phyloP scores from a whole-genome alignment of 306 rosid genomes.

The Dryas alaskensis region DNA sequence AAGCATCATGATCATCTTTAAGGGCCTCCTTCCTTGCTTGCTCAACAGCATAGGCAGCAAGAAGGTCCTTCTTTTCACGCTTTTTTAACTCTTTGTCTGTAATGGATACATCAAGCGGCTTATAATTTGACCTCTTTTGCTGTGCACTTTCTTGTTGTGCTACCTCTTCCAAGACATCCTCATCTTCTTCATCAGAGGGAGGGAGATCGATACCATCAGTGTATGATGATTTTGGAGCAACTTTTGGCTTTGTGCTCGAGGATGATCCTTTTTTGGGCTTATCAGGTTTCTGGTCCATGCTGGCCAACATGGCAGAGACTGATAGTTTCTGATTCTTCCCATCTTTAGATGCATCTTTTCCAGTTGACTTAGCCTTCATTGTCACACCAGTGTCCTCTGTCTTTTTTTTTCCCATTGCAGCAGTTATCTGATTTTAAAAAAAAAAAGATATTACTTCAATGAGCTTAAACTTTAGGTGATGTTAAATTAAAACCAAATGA shows the following conservation, averaged over 20 bases:
- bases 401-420: conserved; percentile 29
- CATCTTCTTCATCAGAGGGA: conserved; percentile 62
- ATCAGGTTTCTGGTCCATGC: conserved; percentile 47
- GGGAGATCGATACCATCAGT: conserved; percentile 59
- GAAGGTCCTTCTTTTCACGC: conserved; percentile 59
- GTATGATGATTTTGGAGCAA: conserved; percentile 48
- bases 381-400: conserved; percentile 22
- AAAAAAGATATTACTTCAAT: not conserved
- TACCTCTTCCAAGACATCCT: conserved; percentile 30
- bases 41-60: conserved; percentile 48
- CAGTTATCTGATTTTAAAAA: not conserved
- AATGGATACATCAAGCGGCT: conserved; percentile 39
- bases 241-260: conserved; percentile 38
- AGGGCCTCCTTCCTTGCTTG: conserved; percentile 60
- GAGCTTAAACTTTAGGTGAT: not conserved
- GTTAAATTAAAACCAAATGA: not conserved
- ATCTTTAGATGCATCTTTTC: conserved; percentile 16
- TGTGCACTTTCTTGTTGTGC: conserved; percentile 18
- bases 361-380: conserved; percentile 11
- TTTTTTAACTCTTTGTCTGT: conserved; percentile 48
- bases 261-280: conserved; percentile 39
- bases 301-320: conserved; percentile 35
- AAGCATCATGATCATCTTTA: conserved; percentile 70
- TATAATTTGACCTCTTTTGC: conserved; percentile 33
- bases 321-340: conserved; percentile 23